These are phyloP conservation scores for Decorospora gaudefroyi DNA, from an alignment of 2,329 filamentous ascomycete species.

Conservation along the genomic window DNA sequence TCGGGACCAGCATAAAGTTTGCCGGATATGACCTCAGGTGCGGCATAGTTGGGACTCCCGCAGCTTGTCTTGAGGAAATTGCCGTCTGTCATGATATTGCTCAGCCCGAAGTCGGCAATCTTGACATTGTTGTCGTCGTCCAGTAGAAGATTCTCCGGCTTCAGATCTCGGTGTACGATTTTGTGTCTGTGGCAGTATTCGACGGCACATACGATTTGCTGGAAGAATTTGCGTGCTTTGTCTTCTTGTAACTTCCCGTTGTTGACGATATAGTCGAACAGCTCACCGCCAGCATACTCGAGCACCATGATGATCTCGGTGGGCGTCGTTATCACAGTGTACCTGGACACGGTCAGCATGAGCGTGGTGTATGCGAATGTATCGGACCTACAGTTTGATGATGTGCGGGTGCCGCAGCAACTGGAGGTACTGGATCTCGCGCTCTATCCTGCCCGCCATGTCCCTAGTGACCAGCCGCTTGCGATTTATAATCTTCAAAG, in stretches of 20 bases:
- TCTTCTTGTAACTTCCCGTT: constrained; percentile 89
- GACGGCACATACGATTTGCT: constrained; percentile 97
- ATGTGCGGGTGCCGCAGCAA: constrained; percentile 95
- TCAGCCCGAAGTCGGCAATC: constrained; percentile 97
- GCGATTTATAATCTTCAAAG: constrained; percentile 94
- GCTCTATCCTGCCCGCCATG: constrained; percentile 96
- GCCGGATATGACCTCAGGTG: constrained; percentile 95
- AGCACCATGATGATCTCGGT: constrained; percentile 99
- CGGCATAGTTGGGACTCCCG: constrained; percentile 96
- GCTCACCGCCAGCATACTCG: constrained; percentile 92
- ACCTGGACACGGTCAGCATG: constrained; percentile 60
- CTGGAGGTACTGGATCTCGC: constrained; percentile 98
- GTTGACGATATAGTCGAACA: constrained; percentile 98
- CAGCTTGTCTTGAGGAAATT: constrained; percentile 99
- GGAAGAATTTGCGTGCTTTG: constrained; percentile 96
- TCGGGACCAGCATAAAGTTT: constrained; percentile 97
- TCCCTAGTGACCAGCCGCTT: constrained; percentile 96
- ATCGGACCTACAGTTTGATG: constrained; percentile 80
- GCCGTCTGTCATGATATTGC: constrained; percentile 99
- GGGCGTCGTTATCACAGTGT: constrained; percentile 93
- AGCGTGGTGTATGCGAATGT: neutral
- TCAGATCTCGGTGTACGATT: constrained; percentile 96
- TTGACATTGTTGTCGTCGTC: constrained; percentile 98
- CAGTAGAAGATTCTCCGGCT: constrained; percentile 93
- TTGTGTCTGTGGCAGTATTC: constrained; percentile 99